Evolutionary conservation across 23 red algal genomes (phyloP).

Genomic region (Gracilariopsis chorda): DNA sequence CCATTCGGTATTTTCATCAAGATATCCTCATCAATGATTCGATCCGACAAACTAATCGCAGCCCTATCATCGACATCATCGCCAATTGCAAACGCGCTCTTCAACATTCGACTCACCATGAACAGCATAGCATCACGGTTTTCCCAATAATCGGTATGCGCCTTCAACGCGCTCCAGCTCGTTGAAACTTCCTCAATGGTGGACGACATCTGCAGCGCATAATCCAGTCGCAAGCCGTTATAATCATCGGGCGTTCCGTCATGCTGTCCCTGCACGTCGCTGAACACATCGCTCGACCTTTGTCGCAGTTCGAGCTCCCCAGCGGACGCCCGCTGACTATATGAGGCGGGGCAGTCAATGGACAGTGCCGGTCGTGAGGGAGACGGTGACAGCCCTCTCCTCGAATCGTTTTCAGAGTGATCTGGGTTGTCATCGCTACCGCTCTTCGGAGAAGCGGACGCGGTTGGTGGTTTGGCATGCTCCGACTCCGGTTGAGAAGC

Average conservation of each 20-base stretch:
- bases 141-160: constrained; percentile 86
- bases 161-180: constrained; percentile 70
- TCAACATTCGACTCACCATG: constrained; percentile 62
- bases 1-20: constrained; percentile 2
- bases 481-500: not conserved
- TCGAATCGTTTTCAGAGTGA: not conserved
- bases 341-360: not conserved
- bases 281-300: not conserved
- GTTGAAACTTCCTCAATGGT: constrained; percentile 82
- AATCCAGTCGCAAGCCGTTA: constrained; percentile 43
- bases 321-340: not conserved
- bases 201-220: constrained; percentile 50
- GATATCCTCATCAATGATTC: constrained; percentile 23
- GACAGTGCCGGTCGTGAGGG: not conserved
- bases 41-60: not conserved
- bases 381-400: not conserved
- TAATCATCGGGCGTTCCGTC: not conserved
- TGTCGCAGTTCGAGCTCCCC: not conserved
- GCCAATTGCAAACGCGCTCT: constrained; percentile 19
- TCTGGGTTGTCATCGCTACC: not conserved
- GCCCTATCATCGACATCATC: constrained; percentile 6
- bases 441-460: not conserved
- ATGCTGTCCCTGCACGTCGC: not conserved
- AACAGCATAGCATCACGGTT: constrained; percentile 72
- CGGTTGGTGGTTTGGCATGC: not conserved